A percentile compares a stretch with the other conserved stretches of the same genome.
These are phyloP conservation scores for Leishmania martiniquensis DNA, from an alignment of 208 protist genomes.

Conservation along the genomic window DNA sequence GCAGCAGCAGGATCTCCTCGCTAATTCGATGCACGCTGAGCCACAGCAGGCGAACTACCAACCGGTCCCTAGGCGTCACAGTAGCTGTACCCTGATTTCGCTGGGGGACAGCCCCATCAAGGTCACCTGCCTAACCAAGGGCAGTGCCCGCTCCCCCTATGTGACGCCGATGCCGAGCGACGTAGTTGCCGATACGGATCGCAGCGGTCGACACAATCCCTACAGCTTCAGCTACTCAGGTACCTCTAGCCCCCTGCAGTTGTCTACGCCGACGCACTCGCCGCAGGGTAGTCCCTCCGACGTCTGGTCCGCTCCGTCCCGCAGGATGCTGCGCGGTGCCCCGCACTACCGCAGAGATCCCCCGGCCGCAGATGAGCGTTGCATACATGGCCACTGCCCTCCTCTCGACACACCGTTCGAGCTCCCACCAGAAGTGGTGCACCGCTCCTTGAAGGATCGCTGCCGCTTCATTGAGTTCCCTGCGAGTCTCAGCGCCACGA, in stretches of 20 bases:
- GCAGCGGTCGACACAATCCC: slow-evolving; percentile 31
- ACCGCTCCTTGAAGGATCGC: slow-evolving; percentile 60
- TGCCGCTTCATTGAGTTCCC: slow-evolving; percentile 82
- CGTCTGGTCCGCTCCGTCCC: neutral
- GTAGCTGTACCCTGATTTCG: slow-evolving; percentile 39
- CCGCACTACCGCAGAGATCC: slow-evolving; percentile 1
- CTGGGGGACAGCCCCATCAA: slow-evolving; percentile 61
- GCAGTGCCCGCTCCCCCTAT: slow-evolving; percentile 48
- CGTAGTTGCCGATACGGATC: slow-evolving; percentile 25
- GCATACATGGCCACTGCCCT: slow-evolving; percentile 24
- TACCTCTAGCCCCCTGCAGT: slow-evolving; percentile 40
- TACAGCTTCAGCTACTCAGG: slow-evolving; percentile 58
- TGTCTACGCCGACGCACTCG: slow-evolving; percentile 36
- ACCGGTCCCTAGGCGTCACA: slow-evolving; percentile 27
- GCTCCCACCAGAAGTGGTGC: slow-evolving; percentile 61
- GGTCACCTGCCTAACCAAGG: slow-evolving; percentile 53
- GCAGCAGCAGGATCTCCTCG: slow-evolving; percentile 27
- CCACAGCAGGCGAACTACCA: slow-evolving; percentile 45
- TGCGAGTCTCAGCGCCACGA: slow-evolving; percentile 24
- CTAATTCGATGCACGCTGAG: slow-evolving; percentile 29
- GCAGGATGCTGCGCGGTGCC: neutral
- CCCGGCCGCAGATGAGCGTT: slow-evolving; percentile 7
- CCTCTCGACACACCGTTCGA: slow-evolving; percentile 29
- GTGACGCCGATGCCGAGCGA: slow-evolving; percentile 28
- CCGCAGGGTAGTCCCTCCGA: slow-evolving; percentile 10